A percentile compares a stretch with the other conserved stretches of the same genome.
Evolutionary conservation across 805 yeast genomes (phyloP).

Genomic region (Hanseniaspora singularis): DNA sequence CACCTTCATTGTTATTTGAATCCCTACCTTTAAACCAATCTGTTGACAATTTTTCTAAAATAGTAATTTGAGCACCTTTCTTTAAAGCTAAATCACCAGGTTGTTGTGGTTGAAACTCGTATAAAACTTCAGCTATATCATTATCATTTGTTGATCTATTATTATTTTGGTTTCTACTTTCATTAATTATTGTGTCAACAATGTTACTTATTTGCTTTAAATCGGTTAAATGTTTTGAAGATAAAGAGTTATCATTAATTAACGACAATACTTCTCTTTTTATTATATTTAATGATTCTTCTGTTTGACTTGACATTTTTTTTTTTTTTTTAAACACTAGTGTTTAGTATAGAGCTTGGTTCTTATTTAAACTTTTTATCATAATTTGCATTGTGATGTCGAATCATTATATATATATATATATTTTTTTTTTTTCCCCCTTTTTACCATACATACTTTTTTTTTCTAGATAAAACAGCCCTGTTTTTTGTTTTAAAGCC

Average conservation of each 20-base stretch:
- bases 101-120: slow-evolving; percentile 64
- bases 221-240: slow-evolving; percentile 8
- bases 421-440: too few species aligned
- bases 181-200: slow-evolving; percentile 15
- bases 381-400: too few species aligned
- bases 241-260: slow-evolving; percentile 2
- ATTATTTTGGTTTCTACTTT: slow-evolving; percentile 12
- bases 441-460: too few species aligned
- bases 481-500: too few species aligned
- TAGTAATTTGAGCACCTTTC: slow-evolving; percentile 57
- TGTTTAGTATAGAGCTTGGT: too few species aligned
- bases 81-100: slow-evolving; percentile 55
- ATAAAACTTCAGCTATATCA: slow-evolving; percentile 54
- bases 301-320: too few species aligned
- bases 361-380: too few species aligned
- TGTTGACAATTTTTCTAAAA: slow-evolving; percentile 59
- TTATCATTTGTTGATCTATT: slow-evolving; percentile 11
- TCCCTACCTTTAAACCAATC: slow-evolving; percentile 85
- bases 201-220: slow-evolving; percentile 16
- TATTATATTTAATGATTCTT: slow-evolving; percentile 9
- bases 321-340: too few species aligned
- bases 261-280: slow-evolving; percentile 7
- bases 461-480: too few species aligned
- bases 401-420: too few species aligned
- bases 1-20: slow-evolving; percentile 49